phyloP scores from a whole-genome alignment of 805 yeast species.

The Isabelozyma rhagii region DNA sequence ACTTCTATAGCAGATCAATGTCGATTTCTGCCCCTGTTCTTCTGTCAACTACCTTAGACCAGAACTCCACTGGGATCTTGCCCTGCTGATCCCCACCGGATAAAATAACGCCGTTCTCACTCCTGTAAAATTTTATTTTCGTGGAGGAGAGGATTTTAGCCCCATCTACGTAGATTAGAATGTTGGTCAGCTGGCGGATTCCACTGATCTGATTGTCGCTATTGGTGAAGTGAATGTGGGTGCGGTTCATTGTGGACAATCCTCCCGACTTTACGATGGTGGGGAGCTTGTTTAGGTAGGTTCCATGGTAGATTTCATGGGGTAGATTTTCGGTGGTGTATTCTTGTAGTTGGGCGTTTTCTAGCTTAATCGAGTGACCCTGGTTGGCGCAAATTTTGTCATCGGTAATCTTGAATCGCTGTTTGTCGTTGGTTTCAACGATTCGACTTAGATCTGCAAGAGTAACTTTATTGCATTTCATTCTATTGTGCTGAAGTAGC shows the following conservation, averaged over 20 bases:
- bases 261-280: conserved; percentile 53
- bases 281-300: conserved; percentile 48
- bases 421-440: conserved; percentile 66
- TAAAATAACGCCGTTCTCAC: conserved; percentile 74
- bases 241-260: conserved; percentile 65
- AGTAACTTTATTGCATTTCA: conserved; percentile 56
- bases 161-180: conserved; percentile 62
- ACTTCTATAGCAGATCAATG: background rate
- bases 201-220: conserved; percentile 61
- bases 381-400: conserved; percentile 79
- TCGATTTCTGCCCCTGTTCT: background rate
- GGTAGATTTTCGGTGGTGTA: conserved; percentile 48
- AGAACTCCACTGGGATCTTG: conserved; percentile 40
- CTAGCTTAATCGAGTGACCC: conserved; percentile 73
- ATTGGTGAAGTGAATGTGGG: conserved; percentile 83
- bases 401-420: conserved; percentile 56
- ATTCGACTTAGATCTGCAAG: conserved; percentile 55
- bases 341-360: conserved; percentile 36
- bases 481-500: conserved; percentile 53
- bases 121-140: conserved; percentile 50
- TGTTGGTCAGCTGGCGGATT: conserved; percentile 55
- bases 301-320: conserved; percentile 71
- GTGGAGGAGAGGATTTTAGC: conserved; percentile 17
- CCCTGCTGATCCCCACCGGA: conserved; percentile 62
- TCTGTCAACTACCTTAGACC: conserved; percentile 25